These are phyloP conservation scores for Orbilia oligospora DNA, from an alignment of 2,329 filamentous ascomycete genomes.

Conservation along the genomic window DNA sequence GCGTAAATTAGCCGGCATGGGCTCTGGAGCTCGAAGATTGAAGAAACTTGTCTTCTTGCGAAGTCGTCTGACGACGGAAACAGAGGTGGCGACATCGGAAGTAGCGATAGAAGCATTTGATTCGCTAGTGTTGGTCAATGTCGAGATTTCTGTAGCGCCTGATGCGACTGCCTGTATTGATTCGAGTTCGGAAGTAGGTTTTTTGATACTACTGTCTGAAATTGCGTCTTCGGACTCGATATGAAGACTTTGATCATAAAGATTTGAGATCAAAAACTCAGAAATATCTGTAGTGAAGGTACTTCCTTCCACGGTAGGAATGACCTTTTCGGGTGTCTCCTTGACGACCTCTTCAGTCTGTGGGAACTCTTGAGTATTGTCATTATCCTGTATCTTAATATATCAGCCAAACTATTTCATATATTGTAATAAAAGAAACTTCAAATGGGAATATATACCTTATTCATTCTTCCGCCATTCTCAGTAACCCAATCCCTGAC, in stretches of 20 bases:
- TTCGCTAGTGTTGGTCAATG: not conserved
- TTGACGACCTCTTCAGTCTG: not conserved
- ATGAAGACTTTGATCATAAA: not conserved
- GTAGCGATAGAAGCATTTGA: not conserved
- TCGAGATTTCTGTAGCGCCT: not conserved
- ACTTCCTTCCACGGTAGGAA: not conserved
- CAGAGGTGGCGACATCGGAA: not conserved
- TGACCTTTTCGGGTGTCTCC: not conserved
- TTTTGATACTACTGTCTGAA: not conserved
- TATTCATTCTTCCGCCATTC: not conserved
- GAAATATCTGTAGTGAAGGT: not conserved
- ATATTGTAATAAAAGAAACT: not conserved
- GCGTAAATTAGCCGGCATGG: not conserved
- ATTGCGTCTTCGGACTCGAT: no score
- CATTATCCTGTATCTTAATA: not conserved
- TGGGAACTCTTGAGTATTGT: not conserved
- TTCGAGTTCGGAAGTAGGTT: not conserved
- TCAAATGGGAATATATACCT: not conserved
- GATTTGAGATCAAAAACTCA: not conserved
- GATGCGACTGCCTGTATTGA: not conserved
- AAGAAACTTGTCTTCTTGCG: not conserved
- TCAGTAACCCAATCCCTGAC: conserved; percentile 16
- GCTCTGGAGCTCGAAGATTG: conserved; percentile 2
- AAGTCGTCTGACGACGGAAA: not conserved
- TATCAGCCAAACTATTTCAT: not conserved